Evolutionary conservation across 176 grass and related monocot genomes (phyloP).

Genomic region (Aegilops speltoides): DNA sequence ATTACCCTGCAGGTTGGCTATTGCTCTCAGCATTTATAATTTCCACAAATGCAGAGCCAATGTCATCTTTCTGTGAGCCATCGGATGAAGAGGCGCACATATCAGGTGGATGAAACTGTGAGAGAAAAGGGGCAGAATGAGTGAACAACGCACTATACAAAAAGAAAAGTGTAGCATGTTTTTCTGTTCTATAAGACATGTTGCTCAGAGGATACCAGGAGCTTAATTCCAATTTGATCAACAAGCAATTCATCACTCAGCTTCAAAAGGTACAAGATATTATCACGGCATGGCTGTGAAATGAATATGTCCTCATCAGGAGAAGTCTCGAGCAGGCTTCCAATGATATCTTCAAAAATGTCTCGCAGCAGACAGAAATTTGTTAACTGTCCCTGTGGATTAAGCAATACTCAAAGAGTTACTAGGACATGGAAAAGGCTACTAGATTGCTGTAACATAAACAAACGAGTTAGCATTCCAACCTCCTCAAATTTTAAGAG

Average conservation of each 20-base stretch:
- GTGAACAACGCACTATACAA: neutral
- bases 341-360: conserved; percentile 87
- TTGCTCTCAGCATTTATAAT: conserved; percentile 57
- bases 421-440: neutral
- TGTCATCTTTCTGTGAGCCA: conserved; percentile 51
- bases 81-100: conserved; percentile 48
- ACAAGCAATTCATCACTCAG: conserved; percentile 82
- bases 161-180: neutral
- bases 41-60: conserved; percentile 55
- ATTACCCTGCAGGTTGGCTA: conserved; percentile 70
- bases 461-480: conserved; percentile 4
- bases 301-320: conserved; percentile 81
- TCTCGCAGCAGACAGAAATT: conserved; percentile 59
- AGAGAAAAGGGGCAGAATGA: conserved; percentile 28
- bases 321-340: conserved; percentile 71
- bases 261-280: conserved; percentile 89
- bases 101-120: conserved; percentile 50
- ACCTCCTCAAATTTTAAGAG: conserved; percentile 75
- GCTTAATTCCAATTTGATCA: conserved; percentile 67
- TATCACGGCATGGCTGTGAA: conserved; percentile 87
- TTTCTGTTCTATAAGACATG: conserved; percentile 15
- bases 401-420: conserved; percentile 21
- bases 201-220: conserved; percentile 61
- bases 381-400: conserved; percentile 56
- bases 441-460: conserved; percentile 4